Percentiles rank a stretch among this genome's conserved stretches.
These are phyloP conservation scores for Dryadomyces sulphureus DNA, from an alignment of 2,329 filamentous ascomycete genomes.

Conservation along the genomic window DNA sequence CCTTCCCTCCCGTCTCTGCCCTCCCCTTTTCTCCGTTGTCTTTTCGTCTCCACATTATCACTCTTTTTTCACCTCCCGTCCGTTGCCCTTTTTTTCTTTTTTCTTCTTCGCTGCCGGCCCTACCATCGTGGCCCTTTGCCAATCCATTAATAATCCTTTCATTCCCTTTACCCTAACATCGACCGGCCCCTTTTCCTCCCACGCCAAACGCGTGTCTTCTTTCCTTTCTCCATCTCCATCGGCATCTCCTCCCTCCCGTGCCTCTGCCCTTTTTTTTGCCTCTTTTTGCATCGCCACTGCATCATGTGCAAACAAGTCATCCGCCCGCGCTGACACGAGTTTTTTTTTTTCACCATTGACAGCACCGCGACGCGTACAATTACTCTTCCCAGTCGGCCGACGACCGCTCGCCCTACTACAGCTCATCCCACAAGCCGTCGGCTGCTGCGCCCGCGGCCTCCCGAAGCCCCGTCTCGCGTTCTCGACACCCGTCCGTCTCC, in stretches of 20 bases:
- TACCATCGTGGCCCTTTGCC: background rate
- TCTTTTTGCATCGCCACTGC: background rate
- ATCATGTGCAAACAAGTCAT: slow-evolving; percentile 1
- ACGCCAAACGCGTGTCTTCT: background rate
- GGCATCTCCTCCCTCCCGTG: background rate
- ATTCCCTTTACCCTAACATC: background rate
- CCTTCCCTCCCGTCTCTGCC: slow-evolving; percentile 5
- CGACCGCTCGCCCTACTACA: slow-evolving; percentile 26
- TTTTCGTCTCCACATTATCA: slow-evolving; percentile 9
- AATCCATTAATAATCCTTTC: background rate
- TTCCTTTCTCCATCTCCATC: background rate
- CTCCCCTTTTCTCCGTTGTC: slow-evolving; percentile 9
- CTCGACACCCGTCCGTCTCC: slow-evolving; percentile 17
- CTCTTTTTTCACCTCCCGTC: slow-evolving; percentile 8
- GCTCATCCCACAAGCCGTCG: slow-evolving; percentile 34
- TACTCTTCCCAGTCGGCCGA: slow-evolving; percentile 26
- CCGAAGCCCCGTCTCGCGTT: slow-evolving; percentile 34
- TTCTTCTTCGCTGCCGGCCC: slow-evolving; percentile 1
- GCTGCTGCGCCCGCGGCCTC: slow-evolving; percentile 28
- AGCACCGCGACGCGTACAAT: slow-evolving; percentile 36
- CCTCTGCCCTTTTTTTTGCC: background rate
- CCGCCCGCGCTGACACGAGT: slow-evolving; percentile 6
- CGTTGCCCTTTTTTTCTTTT: slow-evolving; percentile 9
- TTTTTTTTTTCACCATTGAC: slow-evolving; percentile 10
- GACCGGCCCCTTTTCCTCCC: background rate